Evolutionary conservation across 495 filamentous ascomycete genomes (phyloP), one percentile per base, ranked within the genome.

Genomic region (Talaromyces ruber): DNA sequence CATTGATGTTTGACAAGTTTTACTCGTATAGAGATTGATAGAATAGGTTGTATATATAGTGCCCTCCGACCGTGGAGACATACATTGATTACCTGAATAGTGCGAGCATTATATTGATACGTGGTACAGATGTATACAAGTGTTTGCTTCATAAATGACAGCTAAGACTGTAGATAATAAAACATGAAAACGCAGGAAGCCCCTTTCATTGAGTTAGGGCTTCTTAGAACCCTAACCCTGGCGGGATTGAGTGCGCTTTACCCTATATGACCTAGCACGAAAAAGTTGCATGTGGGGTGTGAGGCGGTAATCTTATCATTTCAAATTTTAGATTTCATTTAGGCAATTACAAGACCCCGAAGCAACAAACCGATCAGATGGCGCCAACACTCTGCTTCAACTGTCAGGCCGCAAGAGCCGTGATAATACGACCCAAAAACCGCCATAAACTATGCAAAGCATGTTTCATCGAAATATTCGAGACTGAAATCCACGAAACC

Each of bases 351-450:
- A n/a, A n/a, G n/a, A n/a, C n/a, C n/a, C n/a, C n/a, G n/a, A 14
- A 14, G 9, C 3, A 14, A 39, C 34, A 14, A 39, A 39, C 34
- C 30, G 34, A 47, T 47, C 18, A 47, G 8, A 47, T 87, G 85
- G 67, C 82, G n/a, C 82, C 82, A 34, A 74, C 75, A 14, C 78
- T 81, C 12, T 98, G 94, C 72, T 84, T 82, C 53, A 76, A 86
- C 65, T 98, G 94, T 77, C 82, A 88, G 59, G 79, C 80, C 25
- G 76, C 86, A 61, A 82, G 93, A 62, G 93, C 94, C 6, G 79
- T 96, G 26, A 95, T 98, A 63, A 88, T 96, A 61, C 87, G 94
- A 18, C 93, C 94, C 6, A 97, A 97, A 70, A 95, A 97, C 74
- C 82, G 92, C 65, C 83, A 92, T 62, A 95, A 95, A 67, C 86